Evolutionary conservation across 306 rosid species (phyloP), one percentile per base, ranked within the genome.

Genomic region (Trichosanthes cucumerina): DNA sequence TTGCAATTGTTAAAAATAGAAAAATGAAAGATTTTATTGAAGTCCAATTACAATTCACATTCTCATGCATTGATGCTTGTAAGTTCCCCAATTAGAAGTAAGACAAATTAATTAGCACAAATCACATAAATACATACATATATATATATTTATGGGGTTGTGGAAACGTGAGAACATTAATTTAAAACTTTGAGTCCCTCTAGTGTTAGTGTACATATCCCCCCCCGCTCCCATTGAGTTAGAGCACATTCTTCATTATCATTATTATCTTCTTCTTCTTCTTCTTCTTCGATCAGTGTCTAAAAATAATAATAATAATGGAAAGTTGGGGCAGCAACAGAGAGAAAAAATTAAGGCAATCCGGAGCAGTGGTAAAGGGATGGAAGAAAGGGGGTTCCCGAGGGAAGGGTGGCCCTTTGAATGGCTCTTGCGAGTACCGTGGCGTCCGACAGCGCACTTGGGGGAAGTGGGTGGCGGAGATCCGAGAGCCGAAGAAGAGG

Each of bases 401-500:
- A 59, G 99, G 99, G 58, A 95, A 95, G 86, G 99, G 99, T 0
- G 99, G 99, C 49, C 99, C 99, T 15, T 91, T 87, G 79, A 95
- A 95, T 7, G 97, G 97, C 33, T 83, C 91, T 0, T 95, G 99
- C 0, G 91, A 95, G 71, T 95, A 92, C 60, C 89, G 99, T 9
- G 99, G 99, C 1, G 99, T 95, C 59, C 83, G 99, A 2, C 99
- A 92, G 63, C 85, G 99, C 79, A 95, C 97, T 1, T 95, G 99
- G 99, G 99, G 97, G 5, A 95, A 95, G 84, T 95, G 99, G 99
- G 99, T 95, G 23, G 97, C 99, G 1, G 99, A 95, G 80, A 95
- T 95, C 68, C 88, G 97, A 80, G 99, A 95, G 86, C 99, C 99
- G 0, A 91, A 92, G 88, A 95, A 92, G 86, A 89, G 99, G 82